Conservation (phyloP, 371 early-diverging fungal genomes). For the Vairimorpha necatrix region DNA sequence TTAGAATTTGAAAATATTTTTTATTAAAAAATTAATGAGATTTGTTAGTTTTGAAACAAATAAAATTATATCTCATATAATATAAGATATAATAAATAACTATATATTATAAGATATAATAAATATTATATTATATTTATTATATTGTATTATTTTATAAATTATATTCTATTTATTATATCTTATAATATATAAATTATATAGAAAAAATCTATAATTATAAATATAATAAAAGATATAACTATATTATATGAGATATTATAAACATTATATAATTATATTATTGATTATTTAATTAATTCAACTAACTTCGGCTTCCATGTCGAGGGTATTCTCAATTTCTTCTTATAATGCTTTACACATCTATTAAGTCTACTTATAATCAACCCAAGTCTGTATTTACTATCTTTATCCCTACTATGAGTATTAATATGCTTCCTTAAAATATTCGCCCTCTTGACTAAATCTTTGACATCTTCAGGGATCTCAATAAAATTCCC, state of each 20-base stretch:
- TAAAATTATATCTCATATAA: too few relatives aligned
- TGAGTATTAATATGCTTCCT: slow-evolving; percentile 96
- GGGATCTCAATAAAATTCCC: slow-evolving; percentile 92
- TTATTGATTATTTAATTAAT: slow-evolving; percentile 31
- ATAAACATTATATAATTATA: too few relatives aligned
- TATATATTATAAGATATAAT: too few relatives aligned
- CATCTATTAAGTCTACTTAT: slow-evolving; percentile 97
- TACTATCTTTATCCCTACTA: slow-evolving; percentile 96
- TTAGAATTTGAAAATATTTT: slow-evolving; percentile 5
- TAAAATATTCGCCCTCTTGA: slow-evolving; percentile 97
- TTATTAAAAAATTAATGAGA: neutral
- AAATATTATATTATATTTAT: too few relatives aligned
- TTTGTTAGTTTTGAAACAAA: neutral
- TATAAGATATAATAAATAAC: too few relatives aligned
- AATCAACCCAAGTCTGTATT: slow-evolving; percentile 95
- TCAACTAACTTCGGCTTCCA: slow-evolving; percentile 71
- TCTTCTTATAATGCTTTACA: slow-evolving; percentile 96
- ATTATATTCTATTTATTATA: neutral
- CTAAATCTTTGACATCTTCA: slow-evolving; percentile 95
- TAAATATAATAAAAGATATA: neutral
- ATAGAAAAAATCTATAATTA: neutral
- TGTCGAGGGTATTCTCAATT: slow-evolving; percentile 87
- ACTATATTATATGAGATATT: too few relatives aligned
- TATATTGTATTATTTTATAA: neutral
- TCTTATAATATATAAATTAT: neutral